These are phyloP conservation scores for Coemansia sp. DNA, from an alignment of 192 early-diverging fungal genomes.

Conservation along the genomic window DNA sequence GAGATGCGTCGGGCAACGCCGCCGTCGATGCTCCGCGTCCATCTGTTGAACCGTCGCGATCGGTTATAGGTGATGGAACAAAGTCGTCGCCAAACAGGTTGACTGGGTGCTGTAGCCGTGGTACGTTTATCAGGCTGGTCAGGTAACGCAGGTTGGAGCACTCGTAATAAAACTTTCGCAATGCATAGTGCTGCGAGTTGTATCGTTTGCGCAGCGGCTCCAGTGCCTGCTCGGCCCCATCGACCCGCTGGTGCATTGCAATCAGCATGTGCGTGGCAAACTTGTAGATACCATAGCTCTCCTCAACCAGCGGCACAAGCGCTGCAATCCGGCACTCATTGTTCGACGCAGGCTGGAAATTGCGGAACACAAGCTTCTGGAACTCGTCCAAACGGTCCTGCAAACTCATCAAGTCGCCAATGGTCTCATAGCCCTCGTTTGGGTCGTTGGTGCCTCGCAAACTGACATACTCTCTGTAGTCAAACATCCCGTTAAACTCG, in stretches of 20 bases:
- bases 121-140: slow-evolving; percentile 90
- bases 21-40: slow-evolving; percentile 37
- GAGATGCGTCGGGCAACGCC: slow-evolving; percentile 50
- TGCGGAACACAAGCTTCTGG: slow-evolving; percentile 83
- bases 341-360: slow-evolving; percentile 77
- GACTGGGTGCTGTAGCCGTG: slow-evolving; percentile 79
- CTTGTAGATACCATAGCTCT: slow-evolving; percentile 92
- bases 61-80: slow-evolving; percentile 64
- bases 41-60: slow-evolving; percentile 33
- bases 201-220: slow-evolving; percentile 84
- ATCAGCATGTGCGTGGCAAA: slow-evolving; percentile 94
- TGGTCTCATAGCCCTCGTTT: slow-evolving; percentile 99
- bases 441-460: slow-evolving; percentile 94
- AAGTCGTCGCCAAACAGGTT: slow-evolving; percentile 71
- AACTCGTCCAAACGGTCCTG: slow-evolving; percentile 91
- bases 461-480: slow-evolving; percentile 95
- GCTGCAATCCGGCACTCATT: slow-evolving; percentile 95
- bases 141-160: slow-evolving; percentile 87
- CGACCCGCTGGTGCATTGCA: slow-evolving; percentile 78
- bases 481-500: slow-evolving; percentile 92
- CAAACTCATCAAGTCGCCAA: slow-evolving; percentile 87
- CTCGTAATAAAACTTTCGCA: slow-evolving; percentile 90
- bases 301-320: slow-evolving; percentile 95
- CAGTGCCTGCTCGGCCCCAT: slow-evolving; percentile 77
- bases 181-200: slow-evolving; percentile 78